Base-by-base conservation (phyloP, 352 stramenopile genomes). In the Globisporangium spiculum region DNA sequence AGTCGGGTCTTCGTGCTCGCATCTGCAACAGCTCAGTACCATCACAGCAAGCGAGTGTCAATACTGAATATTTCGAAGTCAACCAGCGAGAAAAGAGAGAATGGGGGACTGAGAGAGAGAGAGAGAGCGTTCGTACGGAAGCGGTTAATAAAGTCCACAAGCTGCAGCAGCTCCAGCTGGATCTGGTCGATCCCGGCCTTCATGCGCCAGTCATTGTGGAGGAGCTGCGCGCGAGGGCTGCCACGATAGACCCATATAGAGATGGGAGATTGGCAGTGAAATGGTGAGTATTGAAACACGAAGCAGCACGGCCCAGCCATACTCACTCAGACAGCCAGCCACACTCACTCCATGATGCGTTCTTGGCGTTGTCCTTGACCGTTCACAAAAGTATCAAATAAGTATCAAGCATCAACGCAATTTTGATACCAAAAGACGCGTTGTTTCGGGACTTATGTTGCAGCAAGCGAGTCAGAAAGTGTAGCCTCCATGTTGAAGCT, bases 61-160 rank as follows among this genome's bases (percentile, higher is more conserved):
- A 44, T 44, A 18, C 36, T 5, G 36, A 44, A 66, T 2, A 14
- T 32, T 53, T 22, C 36, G 0, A n/a, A 26, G 41, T 57, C 46
- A 62, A 27, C 14, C 18, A 9, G 8, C 18, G 14, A 46, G 14
- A 52, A 46, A 60, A 34, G 8, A 59, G 22, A 16, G 4, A 7
- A n/a, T 9, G 4, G 4, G 7, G 7, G 32, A 36, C 32, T 36
- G 32, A 60, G 41, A 53, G 22, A 12, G 10, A 41, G 44, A 59
- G 1, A 2, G 18, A 18, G 18, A n/a, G 20, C 1, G 1, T 36
- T 7, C 78, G 67, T 75, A 89, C 80, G 76, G 67, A 91, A 89
- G 56, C 70, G 73, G 64, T 89, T 89, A 67, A 91, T 75, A 64
- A 81, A 84, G 55, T 89, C 79, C 44, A 89, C 77, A 24, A 91